phyloP scores from a whole-genome alignment of 805 yeast species.

The Komagataella phaffii region DNA sequence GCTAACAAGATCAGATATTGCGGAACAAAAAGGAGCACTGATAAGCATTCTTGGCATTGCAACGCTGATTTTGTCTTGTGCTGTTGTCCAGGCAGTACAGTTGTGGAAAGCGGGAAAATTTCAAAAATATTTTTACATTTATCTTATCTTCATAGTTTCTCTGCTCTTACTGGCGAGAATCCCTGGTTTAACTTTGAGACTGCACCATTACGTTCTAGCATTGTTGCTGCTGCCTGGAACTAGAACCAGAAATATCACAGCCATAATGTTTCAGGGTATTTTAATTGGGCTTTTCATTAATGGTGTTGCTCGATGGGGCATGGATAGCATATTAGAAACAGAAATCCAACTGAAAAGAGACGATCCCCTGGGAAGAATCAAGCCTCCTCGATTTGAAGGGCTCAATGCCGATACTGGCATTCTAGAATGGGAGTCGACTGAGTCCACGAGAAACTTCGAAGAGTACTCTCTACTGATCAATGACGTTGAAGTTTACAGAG shows the following conservation, averaged over 20 bases:
- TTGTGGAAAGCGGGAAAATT: constrained; percentile 73
- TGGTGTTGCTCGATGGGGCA: constrained; percentile 89
- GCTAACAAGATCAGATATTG: constrained; percentile 56
- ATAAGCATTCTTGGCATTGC: constrained; percentile 44
- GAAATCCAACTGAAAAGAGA: constrained; percentile 50
- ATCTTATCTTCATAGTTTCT: constrained; percentile 28
- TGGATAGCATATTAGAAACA: constrained; percentile 81
- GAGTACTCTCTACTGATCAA: constrained; percentile 60
- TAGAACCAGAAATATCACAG: constrained; percentile 55
- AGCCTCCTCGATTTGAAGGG: constrained; percentile 36
- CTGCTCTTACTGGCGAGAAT: constrained; percentile 32
- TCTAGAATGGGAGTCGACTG: constrained; percentile 21
- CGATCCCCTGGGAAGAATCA: constrained; percentile 47
- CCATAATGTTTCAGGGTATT: constrained; percentile 72
- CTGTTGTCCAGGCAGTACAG: constrained; percentile 59
- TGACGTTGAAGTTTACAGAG: constrained; percentile 68
- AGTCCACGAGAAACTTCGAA: constrained; percentile 17
- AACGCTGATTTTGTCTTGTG: constrained; percentile 34
- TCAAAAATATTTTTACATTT: constrained; percentile 40
- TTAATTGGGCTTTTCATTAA: constrained; percentile 68
- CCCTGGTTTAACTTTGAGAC: constrained; percentile 60
- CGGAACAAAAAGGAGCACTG: constrained; percentile 66
- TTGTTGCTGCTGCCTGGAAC: constrained; percentile 75
- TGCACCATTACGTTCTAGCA: constrained; percentile 74
- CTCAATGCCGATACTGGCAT: constrained; percentile 17